Conservation (phyloP, 2,329 filamentous ascomycete species). For the Ceratocystis eucalypticola region DNA sequence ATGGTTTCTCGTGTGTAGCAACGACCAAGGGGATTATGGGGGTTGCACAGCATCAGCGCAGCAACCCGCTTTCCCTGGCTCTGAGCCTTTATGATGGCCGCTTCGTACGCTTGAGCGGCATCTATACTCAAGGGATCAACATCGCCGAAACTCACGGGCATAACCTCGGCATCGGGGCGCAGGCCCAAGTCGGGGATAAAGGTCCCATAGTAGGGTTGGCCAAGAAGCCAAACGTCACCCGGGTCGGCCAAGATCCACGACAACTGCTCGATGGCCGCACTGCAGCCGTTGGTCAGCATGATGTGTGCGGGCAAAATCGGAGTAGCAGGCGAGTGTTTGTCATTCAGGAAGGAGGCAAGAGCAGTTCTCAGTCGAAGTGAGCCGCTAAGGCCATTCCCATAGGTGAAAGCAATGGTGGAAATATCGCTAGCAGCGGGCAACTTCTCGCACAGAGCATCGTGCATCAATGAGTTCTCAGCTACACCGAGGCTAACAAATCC, state of each 20-base stretch:
- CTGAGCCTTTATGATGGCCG: conserved; percentile 29
- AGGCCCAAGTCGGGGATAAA: conserved; percentile 34
- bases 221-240: conserved; percentile 31
- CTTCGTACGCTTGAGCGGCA: conserved; percentile 34
- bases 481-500: conserved; percentile 39
- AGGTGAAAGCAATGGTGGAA: conserved; percentile 27
- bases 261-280: conserved; percentile 30
- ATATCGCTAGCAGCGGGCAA: conserved; percentile 29
- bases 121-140: conserved; percentile 32
- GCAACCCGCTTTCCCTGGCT: conserved; percentile 30
- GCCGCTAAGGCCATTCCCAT: conserved; percentile 31
- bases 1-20: conserved; percentile 33
- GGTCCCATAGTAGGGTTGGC: conserved; percentile 35
- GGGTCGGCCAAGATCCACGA: conserved; percentile 30
- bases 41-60: conserved; percentile 38
- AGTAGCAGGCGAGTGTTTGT: conserved; percentile 24
- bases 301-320: conserved; percentile 27
- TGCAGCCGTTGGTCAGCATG: conserved; percentile 30
- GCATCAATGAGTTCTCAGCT: conserved; percentile 41
- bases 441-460: conserved; percentile 31
- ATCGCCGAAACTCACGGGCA: conserved; percentile 32
- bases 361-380: conserved; percentile 26
- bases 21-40: conserved; percentile 39
- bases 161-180: conserved; percentile 31
- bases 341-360: conserved; percentile 29